Percentiles rank a stretch among this genome's conserved stretches.
Evolutionary conservation across 2,329 filamentous ascomycete genomes (phyloP).

Genomic region (Trichoderma endophyticum): DNA sequence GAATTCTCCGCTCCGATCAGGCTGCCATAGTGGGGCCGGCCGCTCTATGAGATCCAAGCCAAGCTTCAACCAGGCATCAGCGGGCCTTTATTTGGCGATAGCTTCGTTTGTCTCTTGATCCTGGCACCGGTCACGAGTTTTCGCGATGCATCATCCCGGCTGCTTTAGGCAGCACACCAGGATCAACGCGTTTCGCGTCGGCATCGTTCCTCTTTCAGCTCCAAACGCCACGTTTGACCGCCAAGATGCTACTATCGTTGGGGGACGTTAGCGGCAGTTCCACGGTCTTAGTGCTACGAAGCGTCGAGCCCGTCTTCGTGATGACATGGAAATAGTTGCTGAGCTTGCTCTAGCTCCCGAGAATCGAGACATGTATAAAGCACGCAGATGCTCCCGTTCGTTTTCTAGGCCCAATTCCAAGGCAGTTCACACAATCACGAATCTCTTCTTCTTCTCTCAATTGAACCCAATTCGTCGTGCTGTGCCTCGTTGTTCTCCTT

Average conservation of each 20-base stretch:
- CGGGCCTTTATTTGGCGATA: not conserved
- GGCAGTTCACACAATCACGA: not conserved
- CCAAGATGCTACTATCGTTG: not conserved
- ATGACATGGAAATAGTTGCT: not conserved
- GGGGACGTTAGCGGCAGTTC: not conserved
- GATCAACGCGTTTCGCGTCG: conserved; percentile 18
- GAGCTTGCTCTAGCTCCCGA: not conserved
- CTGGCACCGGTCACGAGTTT: conserved; percentile 8
- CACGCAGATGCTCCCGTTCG: not conserved
- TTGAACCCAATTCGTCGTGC: not conserved
- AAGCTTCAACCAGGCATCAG: conserved; percentile 10
- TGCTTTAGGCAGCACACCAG: conserved; percentile 20
- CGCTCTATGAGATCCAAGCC: not conserved
- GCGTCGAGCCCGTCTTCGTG: not conserved
- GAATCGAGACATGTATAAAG: not conserved
- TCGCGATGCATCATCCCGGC: conserved; percentile 1
- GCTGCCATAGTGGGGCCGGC: conserved; percentile 3
- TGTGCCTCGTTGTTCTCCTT: not conserved
- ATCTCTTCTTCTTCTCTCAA: not conserved
- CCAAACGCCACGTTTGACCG: not conserved
- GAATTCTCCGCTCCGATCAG: conserved; percentile 8
- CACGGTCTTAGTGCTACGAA: not conserved
- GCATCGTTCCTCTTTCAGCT: not conserved
- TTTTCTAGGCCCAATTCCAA: not conserved
- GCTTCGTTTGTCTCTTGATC: not conserved